Base-by-base conservation (phyloP, 2,329 filamentous ascomycete species). In the Blastomyces percursus region DNA sequence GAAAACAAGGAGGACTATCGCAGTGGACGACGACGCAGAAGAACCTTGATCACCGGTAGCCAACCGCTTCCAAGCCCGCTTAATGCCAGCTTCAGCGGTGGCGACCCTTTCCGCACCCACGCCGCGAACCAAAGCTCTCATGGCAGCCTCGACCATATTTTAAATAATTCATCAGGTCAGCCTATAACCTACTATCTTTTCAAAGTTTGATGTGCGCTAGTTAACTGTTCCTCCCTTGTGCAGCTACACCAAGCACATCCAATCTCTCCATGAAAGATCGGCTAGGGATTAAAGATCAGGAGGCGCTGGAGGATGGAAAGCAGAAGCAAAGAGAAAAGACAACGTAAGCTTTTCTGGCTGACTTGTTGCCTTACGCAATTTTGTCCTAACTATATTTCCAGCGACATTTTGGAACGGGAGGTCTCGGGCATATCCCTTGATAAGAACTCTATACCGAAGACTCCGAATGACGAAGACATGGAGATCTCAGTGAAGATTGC, bases 401-500 rank as follows among this genome's bases (percentile, higher is more conserved):
- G 90, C 65, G 94, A 97, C 73, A 82, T 96, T 38, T 81, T 99
- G 54, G 92, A 91, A 51, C 89, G 91, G 73, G 93, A 97, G 72
- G 90, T 99, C 12, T 96, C 92, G 1, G 90, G 91, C 60, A 97
- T 97, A 70, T 95, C 91, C 61, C 86, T 97, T 50, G 91, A 95
- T 71, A 96, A 91, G 73, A 80, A 82, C 19, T 80, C 83, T 3
- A 78, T 79, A 70, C 81, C 84, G 61, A 86, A 90, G 70, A 88
- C 89, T 75, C 79, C 81, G 69, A 79, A 80, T 66, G 83, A 90
- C 66, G 77, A 71, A 71, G 77, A 69, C 70, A 67, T 67, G 16
- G 69, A 72, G 48, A 97, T 99, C 70, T 96, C 93, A 42, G 94
- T 99, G 75, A 99, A 99, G 80, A 99, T 99, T 79, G 94, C 94